Conservation (phyloP, 192 early-diverging fungal species). For the Haplosporangium gracile region DNA sequence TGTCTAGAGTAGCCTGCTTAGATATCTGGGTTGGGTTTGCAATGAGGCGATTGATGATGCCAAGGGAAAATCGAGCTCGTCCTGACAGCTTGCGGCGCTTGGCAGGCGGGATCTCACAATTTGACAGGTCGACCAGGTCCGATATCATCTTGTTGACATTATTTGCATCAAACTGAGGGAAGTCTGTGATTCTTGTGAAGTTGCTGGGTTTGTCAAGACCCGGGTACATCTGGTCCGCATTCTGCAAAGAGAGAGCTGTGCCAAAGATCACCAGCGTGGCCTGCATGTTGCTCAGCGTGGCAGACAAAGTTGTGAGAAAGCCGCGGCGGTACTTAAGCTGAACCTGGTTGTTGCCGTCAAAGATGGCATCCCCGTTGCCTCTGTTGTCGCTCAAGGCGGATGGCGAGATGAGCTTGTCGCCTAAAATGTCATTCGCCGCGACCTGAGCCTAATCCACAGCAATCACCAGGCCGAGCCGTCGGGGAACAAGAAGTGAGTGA, state of each 20-base stretch:
- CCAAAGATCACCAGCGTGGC: constrained; percentile 50
- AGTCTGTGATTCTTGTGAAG: neutral
- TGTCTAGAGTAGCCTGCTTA: too few relatives aligned
- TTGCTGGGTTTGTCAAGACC: neutral
- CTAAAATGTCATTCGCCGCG: constrained; percentile 1
- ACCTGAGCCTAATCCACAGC: constrained; percentile 18
- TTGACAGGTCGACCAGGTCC: constrained; percentile 10
- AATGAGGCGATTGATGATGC: too few relatives aligned
- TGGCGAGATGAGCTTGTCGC: constrained; percentile 20
- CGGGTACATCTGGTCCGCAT: constrained; percentile 15
- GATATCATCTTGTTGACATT: neutral
- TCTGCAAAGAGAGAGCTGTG: constrained; percentile 30
- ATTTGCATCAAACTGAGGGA: neutral
- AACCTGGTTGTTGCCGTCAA: constrained; percentile 21
- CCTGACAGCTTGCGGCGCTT: constrained; percentile 12
- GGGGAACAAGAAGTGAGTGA: neutral
- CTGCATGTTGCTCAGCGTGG: constrained; percentile 1
- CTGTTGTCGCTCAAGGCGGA: constrained; percentile 1
- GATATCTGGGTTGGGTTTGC: too few relatives aligned
- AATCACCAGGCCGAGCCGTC: neutral
- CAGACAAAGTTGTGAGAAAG: constrained; percentile 27
- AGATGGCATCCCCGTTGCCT: constrained; percentile 1
- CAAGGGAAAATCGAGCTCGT: neutral
- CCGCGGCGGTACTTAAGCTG: constrained; percentile 15
- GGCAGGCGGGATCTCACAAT: constrained; percentile 7